phyloP scores from a whole-genome alignment of 371 early-diverging fungal genomes.

The Vairimorpha ceranae region DNA sequence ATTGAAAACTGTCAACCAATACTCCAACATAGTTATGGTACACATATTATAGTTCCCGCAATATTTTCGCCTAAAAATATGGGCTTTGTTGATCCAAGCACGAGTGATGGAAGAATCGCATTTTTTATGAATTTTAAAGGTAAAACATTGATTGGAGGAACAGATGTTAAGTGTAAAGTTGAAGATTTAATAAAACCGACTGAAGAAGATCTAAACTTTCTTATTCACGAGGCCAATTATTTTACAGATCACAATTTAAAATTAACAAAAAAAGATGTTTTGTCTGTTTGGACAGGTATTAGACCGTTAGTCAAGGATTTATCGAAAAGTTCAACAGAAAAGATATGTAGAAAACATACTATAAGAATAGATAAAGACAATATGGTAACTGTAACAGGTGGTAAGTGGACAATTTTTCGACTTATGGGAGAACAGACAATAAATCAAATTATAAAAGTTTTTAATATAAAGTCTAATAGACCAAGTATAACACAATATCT shows the following conservation, averaged over 20 bases:
- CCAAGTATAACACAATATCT: conserved; percentile 69
- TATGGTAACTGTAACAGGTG: conserved; percentile 88
- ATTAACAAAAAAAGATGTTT: conserved; percentile 82
- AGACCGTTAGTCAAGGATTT: conserved; percentile 94
- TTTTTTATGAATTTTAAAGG: conserved; percentile 98
- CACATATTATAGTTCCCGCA: conserved; percentile 84
- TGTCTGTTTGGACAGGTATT: conserved; percentile 94
- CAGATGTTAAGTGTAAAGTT: conserved; percentile 77
- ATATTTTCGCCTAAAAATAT: conserved; percentile 81
- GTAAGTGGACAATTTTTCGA: conserved; percentile 98
- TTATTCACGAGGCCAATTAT: conserved; percentile 79
- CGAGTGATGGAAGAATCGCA: conserved; percentile 89
- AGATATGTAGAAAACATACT: conserved; percentile 88
- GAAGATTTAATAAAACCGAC: conserved; percentile 73
- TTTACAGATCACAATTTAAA: conserved; percentile 77
- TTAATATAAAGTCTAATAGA: conserved; percentile 62
- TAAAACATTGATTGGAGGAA: conserved; percentile 90
- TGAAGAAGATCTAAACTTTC: conserved; percentile 86
- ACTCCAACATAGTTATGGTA: conserved; percentile 86
- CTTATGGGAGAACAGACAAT: conserved; percentile 93
- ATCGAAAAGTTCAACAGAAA: conserved; percentile 72
- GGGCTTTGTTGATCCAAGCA: conserved; percentile 91
- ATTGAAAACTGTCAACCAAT: conserved; percentile 72
- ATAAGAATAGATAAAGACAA: conserved; percentile 74
- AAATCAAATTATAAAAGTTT: conserved; percentile 73